Percentiles rank a stretch among this genome's conserved stretches.
These are phyloP conservation scores for Rhizophagus clarus DNA, from an alignment of 192 early-diverging fungal genomes.

Conservation along the genomic window DNA sequence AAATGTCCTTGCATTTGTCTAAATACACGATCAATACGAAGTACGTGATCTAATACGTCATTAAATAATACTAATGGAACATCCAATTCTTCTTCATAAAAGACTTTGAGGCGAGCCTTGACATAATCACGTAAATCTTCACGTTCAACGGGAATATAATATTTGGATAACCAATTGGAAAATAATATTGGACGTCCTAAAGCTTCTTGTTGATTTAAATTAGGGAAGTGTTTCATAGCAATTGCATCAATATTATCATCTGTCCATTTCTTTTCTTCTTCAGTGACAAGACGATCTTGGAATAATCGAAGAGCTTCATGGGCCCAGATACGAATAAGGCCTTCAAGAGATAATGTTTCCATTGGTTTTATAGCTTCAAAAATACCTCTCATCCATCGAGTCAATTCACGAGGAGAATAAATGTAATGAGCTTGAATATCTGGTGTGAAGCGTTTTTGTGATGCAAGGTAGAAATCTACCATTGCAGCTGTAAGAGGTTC, in stretches of 20 bases:
- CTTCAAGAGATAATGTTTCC: conserved; percentile 79
- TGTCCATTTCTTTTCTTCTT: conserved; percentile 90
- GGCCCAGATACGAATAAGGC: conserved; percentile 94
- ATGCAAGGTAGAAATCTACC: conserved; percentile 93
- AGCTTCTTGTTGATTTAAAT: conserved; percentile 66
- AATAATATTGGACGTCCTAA: conserved; percentile 91
- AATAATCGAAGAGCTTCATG: conserved; percentile 98
- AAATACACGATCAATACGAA: conserved; percentile 98
- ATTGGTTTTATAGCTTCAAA: conserved; percentile 89
- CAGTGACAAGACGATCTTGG: conserved; percentile 94
- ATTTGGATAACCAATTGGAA: conserved; percentile 96
- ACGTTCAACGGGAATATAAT: conserved; percentile 87
- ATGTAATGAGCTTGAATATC: conserved; percentile 99
- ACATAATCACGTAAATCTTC: conserved; percentile 91
- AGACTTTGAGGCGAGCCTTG: conserved; percentile 91
- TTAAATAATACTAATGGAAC: conserved; percentile 96
- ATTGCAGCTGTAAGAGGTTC: conserved; percentile 92
- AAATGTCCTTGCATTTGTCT: conserved; percentile 98
- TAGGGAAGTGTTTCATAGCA: conserved; percentile 89
- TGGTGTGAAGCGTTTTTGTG: conserved; percentile 91
- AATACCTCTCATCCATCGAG: conserved; percentile 98
- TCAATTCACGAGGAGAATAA: conserved; percentile 99
- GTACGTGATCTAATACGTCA: conserved; percentile 95
- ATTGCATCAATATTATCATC: conserved; percentile 82
- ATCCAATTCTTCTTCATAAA: conserved; percentile 99